Conservation (phyloP, 306 rosid species). For the Datisca glomerata region DNA sequence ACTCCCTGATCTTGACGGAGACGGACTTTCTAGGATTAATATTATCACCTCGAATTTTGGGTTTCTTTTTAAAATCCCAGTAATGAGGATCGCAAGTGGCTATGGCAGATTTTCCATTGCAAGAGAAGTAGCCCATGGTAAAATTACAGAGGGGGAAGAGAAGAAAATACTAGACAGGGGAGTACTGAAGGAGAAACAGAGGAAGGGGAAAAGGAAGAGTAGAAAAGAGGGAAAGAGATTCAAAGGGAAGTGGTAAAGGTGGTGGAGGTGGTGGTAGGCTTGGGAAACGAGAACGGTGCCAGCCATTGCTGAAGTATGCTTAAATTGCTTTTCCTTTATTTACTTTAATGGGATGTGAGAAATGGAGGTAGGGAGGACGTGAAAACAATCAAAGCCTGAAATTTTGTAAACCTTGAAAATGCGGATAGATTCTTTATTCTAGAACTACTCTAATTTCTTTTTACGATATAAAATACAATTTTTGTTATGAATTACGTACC, state of each 20-base stretch:
- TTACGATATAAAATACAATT: no score
- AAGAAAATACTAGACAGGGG: background rate
- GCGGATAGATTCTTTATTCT: no score
- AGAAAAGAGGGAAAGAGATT: background rate
- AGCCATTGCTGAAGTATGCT: background rate
- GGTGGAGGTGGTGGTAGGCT: background rate
- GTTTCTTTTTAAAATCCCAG: conserved; percentile 34
- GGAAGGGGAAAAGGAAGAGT: no score
- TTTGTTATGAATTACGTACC: no score
- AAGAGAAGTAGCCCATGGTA: conserved; percentile 54
- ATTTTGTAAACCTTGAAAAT: no score
- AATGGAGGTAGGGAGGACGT: no score
- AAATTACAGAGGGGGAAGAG: background rate
- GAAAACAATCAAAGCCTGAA: no score
- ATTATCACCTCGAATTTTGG: conserved; percentile 1
- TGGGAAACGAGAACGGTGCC: background rate
- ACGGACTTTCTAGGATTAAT: conserved; percentile 2
- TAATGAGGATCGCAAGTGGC: conserved; percentile 55
- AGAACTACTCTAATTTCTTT: no score
- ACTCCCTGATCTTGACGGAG: conserved; percentile 29
- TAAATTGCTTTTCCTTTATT: background rate
- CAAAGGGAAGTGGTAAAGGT: no score
- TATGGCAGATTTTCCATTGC: conserved; percentile 65
- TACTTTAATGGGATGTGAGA: no score
- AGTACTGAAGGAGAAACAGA: no score